phyloP scores from a whole-genome alignment of 129 eudicot genomes.

The Lonicera japonica region DNA sequence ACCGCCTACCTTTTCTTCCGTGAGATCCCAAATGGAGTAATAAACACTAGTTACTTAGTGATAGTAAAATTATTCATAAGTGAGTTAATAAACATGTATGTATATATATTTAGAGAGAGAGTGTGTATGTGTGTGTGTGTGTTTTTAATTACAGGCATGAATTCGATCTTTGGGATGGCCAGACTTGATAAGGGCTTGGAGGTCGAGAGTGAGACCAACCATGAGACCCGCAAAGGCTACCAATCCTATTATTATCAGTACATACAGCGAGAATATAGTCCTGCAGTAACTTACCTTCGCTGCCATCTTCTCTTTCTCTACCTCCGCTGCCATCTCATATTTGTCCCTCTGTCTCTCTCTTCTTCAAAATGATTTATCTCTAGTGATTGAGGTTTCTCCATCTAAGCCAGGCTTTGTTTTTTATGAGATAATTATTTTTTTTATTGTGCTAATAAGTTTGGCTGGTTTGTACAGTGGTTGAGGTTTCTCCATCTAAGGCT shows the following conservation, averaged over 20 bases:
- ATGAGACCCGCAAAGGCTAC: slow-evolving; percentile 87
- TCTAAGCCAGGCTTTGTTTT: too few species aligned
- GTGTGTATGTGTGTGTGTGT: slow-evolving; percentile 10
- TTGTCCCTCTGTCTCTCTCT: neutral
- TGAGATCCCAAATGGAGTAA: too few species aligned
- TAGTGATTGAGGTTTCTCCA: too few species aligned
- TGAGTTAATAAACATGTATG: too few species aligned
- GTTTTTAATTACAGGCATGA: slow-evolving; percentile 95
- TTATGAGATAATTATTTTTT: too few species aligned
- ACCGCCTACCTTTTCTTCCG: too few species aligned
- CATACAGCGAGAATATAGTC: slow-evolving; percentile 37
- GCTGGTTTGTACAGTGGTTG: too few species aligned
- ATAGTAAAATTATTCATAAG: too few species aligned
- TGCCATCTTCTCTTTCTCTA: slow-evolving; percentile 26
- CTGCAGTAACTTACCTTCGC: slow-evolving; percentile 56
- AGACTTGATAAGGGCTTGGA: slow-evolving; percentile 89
- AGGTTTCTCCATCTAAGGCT: too few species aligned
- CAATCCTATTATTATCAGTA: slow-evolving; percentile 49
- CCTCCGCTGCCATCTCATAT: too few species aligned
- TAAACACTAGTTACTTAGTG: too few species aligned
- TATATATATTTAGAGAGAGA: neutral
- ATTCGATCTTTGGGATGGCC: slow-evolving; percentile 84
- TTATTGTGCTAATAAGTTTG: too few species aligned
- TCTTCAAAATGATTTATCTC: neutral
- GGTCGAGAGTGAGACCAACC: slow-evolving; percentile 97